A percentile compares a stretch with the other conserved stretches of the same genome.
Conservation (phyloP, 2,329 filamentous ascomycete species). For the Penicillium sp. region DNA sequence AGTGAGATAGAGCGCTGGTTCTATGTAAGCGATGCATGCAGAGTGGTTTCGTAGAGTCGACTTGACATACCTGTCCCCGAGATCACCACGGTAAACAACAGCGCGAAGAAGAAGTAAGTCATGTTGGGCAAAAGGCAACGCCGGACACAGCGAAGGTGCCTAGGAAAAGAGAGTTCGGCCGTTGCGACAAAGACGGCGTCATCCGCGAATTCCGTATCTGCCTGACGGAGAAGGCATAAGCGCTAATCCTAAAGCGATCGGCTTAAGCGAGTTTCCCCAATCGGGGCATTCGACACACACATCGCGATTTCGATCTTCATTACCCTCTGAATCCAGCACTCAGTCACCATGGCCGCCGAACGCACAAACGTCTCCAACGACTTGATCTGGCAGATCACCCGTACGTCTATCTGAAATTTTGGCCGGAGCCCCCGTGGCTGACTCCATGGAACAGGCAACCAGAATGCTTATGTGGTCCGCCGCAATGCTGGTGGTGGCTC, state of each 20-base stretch:
- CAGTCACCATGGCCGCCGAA: conserved; percentile 40
- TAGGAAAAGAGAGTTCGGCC: not conserved
- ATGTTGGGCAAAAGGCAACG: conserved; percentile 45
- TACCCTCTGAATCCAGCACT: conserved; percentile 22
- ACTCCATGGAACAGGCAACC: conserved; percentile 56
- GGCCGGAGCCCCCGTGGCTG: conserved; percentile 9
- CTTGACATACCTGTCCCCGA: conserved; percentile 57
- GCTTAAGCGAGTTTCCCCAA: conserved; percentile 35
- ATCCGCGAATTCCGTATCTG: conserved; percentile 2
- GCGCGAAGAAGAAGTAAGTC: conserved; percentile 68
- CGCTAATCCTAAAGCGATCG: conserved; percentile 33
- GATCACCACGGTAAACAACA: conserved; percentile 66
- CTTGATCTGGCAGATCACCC: conserved; percentile 89
- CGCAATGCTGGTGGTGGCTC: conserved; percentile 70
- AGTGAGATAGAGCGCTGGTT: conserved; percentile 67
- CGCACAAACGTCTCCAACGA: conserved; percentile 78
- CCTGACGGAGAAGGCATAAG: conserved; percentile 6
- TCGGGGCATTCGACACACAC: conserved; percentile 24
- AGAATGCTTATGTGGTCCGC: conserved; percentile 91
- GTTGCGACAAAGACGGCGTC: conserved; percentile 1
- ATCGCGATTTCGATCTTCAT: conserved; percentile 21
- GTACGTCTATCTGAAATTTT: conserved; percentile 54
- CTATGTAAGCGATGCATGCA: conserved; percentile 1
- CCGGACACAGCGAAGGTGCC: not conserved
- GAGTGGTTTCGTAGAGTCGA: conserved; percentile 1